These are phyloP conservation scores for Sporothrix brunneoviolacea DNA, from an alignment of 2,329 filamentous ascomycete species.

Conservation along the genomic window DNA sequence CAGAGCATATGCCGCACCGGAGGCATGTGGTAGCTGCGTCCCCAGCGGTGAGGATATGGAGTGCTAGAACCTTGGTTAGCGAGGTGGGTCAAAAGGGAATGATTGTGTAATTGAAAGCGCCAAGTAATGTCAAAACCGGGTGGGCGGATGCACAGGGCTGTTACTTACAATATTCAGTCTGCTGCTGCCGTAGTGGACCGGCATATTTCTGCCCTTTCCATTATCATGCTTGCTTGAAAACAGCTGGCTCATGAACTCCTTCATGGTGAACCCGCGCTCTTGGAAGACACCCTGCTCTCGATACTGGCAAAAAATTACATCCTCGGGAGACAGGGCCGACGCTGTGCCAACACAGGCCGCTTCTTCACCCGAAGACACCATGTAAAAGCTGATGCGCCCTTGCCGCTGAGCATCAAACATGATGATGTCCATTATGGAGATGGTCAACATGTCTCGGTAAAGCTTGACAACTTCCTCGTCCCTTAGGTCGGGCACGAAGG, in stretches of 20 bases:
- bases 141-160: no score
- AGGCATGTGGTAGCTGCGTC: constrained; percentile 73
- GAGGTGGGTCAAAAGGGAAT: background rate
- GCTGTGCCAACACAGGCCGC: constrained; percentile 87
- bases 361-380: constrained; percentile 93
- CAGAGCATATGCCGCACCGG: constrained; percentile 70
- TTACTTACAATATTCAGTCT: constrained; percentile 71
- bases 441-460: constrained; percentile 59
- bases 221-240: constrained; percentile 80
- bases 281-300: constrained; percentile 87
- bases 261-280: constrained; percentile 78
- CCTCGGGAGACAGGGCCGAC: constrained; percentile 71
- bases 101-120: no score
- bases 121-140: no score
- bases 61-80: constrained; percentile 39
- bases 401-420: constrained; percentile 98
- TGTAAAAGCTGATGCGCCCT: constrained; percentile 92
- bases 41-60: constrained; percentile 72
- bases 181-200: constrained; percentile 85
- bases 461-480: constrained; percentile 55
- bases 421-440: constrained; percentile 86
- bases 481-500: constrained; percentile 60
- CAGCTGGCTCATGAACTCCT: constrained; percentile 91
- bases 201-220: constrained; percentile 88
- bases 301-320: constrained; percentile 93